phyloP scores from a whole-genome alignment of 176 grass and related monocot species.

The Oryza brachyantha region DNA sequence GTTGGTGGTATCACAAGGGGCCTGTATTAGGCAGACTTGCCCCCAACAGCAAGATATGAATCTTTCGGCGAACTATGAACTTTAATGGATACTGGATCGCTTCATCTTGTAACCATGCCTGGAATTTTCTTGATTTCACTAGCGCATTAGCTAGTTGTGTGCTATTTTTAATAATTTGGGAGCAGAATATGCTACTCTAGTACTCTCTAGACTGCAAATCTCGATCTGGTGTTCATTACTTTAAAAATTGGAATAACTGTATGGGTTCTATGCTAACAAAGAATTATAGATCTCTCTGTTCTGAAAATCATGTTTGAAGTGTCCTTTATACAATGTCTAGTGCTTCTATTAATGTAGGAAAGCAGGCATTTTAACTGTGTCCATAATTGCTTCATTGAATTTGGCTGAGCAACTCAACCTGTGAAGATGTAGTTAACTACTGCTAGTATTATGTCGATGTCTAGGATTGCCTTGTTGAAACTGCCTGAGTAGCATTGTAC shows the following conservation, averaged over 20 bases:
- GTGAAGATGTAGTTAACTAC: not conserved
- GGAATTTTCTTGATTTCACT: not conserved
- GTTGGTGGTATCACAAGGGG: not conserved
- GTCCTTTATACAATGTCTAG: not conserved
- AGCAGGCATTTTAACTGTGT: not conserved
- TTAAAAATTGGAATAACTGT: not conserved
- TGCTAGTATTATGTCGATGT: not conserved
- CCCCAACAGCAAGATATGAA: not conserved
- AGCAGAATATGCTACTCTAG: not conserved
- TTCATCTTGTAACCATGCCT: not conserved
- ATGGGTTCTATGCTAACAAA: not conserved
- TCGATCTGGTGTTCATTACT: too few relatives aligned
- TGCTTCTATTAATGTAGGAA: not conserved
- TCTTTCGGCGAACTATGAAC: not conserved
- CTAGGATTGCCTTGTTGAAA: not conserved
- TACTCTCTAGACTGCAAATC: too few relatives aligned
- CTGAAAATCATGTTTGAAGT: not conserved
- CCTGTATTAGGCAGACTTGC: not conserved
- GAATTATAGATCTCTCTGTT: not conserved
- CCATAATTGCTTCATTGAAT: not conserved
- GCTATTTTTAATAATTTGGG: not conserved
- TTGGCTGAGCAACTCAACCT: not conserved
- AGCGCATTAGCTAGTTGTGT: not conserved
- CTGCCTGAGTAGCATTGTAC: not conserved
- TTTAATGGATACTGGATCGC: not conserved